Evolutionary conservation across 495 filamentous ascomycete species (phyloP), one percentile per base, ranked within the genome.

Genomic region (Glutinoglossum americanum): DNA sequence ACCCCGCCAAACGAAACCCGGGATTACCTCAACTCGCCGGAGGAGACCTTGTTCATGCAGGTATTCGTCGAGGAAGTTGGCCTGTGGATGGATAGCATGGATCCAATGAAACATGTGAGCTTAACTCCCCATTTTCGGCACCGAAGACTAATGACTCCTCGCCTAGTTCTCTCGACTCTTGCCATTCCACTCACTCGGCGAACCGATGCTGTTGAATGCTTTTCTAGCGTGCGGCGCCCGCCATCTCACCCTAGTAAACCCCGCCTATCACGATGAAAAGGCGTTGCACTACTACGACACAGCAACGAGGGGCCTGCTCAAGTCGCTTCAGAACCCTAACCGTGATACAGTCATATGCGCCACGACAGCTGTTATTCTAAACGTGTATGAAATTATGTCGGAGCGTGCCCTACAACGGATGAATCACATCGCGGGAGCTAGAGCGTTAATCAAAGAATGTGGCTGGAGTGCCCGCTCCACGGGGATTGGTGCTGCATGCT

Each of bases 61-160:
- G 80, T 85, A 0, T 98, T 94, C 65, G 80, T 92, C 27, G 87
- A 94, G 63, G 85, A 95, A 62, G 84, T 98, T 17, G 89, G 85
- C 3, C 68, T 85, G 19, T 94, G 90, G 85, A 92, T 98, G 87
- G 92, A 97, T 67, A 85, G 80, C 51, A 78, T 95, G 72, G 85
- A 95, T 71, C 76, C 78, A 30, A 74, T 79, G 64, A 93, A 94
- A 72, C 86, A 96, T 70, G 81, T 84, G 70, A 63, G 77, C 69
- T 25, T 28, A 6, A 8, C 33, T 21, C 37, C 28, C 7, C 4
- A 54, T 27, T 4, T 59, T 32, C 49, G 9, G 9, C 5, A n/a
- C 1, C 13, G 19, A 7, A 17, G 28, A 25, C 54, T 51, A 27
- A 59, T n/a, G 23, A 9, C 6, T 25, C 9, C 19, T 23, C 8